Evolutionary conservation across 768 basidiomycete genomes (phyloP), one percentile per base, ranked within the genome.

Genomic region (Daedaleopsis sinensis): DNA sequence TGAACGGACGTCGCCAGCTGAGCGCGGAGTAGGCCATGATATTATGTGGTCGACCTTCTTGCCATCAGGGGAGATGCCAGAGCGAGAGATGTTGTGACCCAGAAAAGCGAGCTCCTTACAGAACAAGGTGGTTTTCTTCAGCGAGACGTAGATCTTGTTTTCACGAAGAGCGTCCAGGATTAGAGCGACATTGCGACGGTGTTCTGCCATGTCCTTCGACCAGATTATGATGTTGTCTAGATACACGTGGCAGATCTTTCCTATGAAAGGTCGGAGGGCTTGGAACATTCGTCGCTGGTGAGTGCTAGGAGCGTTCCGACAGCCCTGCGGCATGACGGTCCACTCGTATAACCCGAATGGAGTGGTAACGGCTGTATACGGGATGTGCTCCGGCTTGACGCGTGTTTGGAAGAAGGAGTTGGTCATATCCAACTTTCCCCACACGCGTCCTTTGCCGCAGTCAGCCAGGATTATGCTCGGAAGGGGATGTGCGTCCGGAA

Each of bases 191-290:
- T 74, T 55, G 5, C 46, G 11, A 7, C 50, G 32, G 54, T n/a
- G n/a, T n/a, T n/a, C n/a, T n/a, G n/a, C n/a, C n/a, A n/a, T n/a
- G n/a, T n/a, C n/a, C n/a, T n/a, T 9, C 0, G 79, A 83, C 76
- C 77, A 82, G 24, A 82, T 79, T 12, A 82, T 68, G 44, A 82
- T 78, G 53, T 82, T 74, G 56, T 83, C 78, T 0, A 82, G 67
- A 59, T 82, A 82, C n/a, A 80, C 72, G 55, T 83, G 78, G 57
- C 73, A 82, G 0, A 70, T n/a, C n/a, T n/a, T n/a, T n/a, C n/a
- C n/a, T n/a, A n/a, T n/a, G n/a, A n/a, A n/a, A n/a, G n/a, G n/a
- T n/a, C n/a, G n/a, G n/a, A n/a, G n/a, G n/a, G n/a, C n/a, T n/a
- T n/a, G n/a, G n/a, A n/a, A n/a, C n/a, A n/a, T n/a, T n/a, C n/a